Conservation (phyloP, 257 asterid genomes). For the Mitragyna speciosa region DNA sequence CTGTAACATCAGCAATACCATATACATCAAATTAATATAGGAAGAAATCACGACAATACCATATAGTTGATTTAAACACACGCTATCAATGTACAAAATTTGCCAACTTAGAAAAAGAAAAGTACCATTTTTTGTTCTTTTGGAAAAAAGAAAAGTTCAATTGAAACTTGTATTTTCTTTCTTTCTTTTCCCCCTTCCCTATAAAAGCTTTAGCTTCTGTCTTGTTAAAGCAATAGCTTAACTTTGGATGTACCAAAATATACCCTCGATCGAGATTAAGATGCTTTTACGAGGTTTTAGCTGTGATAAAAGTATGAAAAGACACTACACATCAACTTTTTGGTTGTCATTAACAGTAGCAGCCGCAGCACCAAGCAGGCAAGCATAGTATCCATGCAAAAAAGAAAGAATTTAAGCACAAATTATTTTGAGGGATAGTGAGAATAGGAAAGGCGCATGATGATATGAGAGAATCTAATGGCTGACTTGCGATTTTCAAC, state of each 20-base stretch:
- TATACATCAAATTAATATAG: background rate
- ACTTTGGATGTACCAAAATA: background rate
- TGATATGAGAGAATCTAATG: conserved; percentile 10
- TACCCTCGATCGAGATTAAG: conserved; percentile 5
- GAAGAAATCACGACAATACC: background rate
- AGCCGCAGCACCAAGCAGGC: background rate
- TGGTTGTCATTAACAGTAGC: conserved; percentile 10
- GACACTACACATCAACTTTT: conserved; percentile 15
- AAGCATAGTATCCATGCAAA: background rate
- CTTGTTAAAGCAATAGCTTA: background rate
- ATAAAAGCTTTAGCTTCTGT: background rate
- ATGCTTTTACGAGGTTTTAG: conserved; percentile 20
- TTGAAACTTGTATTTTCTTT: background rate
- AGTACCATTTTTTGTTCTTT: background rate
- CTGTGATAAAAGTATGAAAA: conserved; percentile 1
- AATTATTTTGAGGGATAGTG: background rate
- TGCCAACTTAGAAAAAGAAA: background rate
- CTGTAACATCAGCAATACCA: background rate
- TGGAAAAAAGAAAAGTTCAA: background rate
- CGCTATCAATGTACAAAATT: too few species aligned
- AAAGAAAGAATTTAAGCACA: background rate
- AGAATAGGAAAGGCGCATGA: background rate
- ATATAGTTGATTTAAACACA: too few species aligned
- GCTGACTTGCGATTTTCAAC: conserved; percentile 24
- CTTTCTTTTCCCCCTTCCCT: too few species aligned